These are phyloP conservation scores for Apiotrichum porosum DNA, from an alignment of 1,284 basidiomycete species.

Conservation along the genomic window DNA sequence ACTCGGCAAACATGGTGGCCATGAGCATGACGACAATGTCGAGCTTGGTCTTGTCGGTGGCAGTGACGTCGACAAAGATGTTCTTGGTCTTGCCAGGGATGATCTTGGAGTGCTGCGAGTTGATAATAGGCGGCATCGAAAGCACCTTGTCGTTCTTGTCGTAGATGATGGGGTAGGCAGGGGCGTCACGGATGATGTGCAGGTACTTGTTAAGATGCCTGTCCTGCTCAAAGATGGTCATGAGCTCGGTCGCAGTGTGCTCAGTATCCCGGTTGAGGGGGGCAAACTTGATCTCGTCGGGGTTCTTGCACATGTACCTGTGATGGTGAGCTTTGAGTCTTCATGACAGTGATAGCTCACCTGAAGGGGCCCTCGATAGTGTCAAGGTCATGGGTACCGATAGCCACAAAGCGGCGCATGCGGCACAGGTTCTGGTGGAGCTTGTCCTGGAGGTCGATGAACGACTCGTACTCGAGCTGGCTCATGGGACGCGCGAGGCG, in stretches of 20 bases:
- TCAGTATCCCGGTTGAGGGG: constrained; percentile 72
- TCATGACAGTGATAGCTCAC: too few species aligned
- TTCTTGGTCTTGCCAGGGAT: constrained; percentile 81
- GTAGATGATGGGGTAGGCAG: constrained; percentile 97
- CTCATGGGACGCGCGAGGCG: constrained; percentile 82
- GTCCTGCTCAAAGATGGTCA: constrained; percentile 88
- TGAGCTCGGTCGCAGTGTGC: constrained; percentile 76
- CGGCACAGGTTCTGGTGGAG: constrained; percentile 94
- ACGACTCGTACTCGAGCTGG: constrained; percentile 83
- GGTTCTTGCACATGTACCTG: constrained; percentile 81
- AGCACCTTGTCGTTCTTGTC: constrained; percentile 80
- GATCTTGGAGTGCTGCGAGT: constrained; percentile 96
- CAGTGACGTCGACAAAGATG: constrained; percentile 95
- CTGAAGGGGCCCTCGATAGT: constrained; percentile 80
- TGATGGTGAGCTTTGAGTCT: background rate
- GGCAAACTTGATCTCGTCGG: constrained; percentile 83
- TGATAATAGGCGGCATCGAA: constrained; percentile 98
- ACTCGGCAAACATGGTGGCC: constrained; percentile 95
- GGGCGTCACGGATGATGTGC: constrained; percentile 87
- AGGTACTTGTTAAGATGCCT: constrained; percentile 87
- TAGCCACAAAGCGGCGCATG: constrained; percentile 84
- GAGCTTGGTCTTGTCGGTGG: constrained; percentile 96
- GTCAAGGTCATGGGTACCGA: constrained; percentile 96
- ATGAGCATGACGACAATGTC: constrained; percentile 93
- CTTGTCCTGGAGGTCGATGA: constrained; percentile 98